These are phyloP conservation scores for Nigrograna mackinnonii DNA, from an alignment of 2,329 filamentous ascomycete species.

Conservation along the genomic window DNA sequence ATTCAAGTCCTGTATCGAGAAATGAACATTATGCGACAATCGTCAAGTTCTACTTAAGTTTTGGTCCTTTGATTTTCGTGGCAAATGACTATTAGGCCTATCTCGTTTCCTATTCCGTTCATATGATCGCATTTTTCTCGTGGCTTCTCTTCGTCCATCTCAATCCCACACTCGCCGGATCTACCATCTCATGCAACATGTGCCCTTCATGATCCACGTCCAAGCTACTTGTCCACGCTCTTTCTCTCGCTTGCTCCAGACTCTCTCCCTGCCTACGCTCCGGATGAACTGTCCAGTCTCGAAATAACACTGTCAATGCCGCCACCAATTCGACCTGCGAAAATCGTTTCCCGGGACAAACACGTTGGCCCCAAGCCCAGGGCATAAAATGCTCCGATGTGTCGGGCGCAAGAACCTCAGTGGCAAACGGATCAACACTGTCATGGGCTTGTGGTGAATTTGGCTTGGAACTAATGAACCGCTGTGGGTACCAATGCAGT, in stretches of 20 bases:
- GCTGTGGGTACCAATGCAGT: slow-evolving; percentile 30
- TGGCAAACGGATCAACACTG: slow-evolving; percentile 4
- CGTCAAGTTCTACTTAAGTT: too few species aligned
- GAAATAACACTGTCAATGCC: slow-evolving; percentile 15
- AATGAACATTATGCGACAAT: too few species aligned
- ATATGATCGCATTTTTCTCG: too few species aligned
- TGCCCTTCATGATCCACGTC: slow-evolving; percentile 12
- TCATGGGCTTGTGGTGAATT: not conserved
- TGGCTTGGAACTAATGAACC: slow-evolving; percentile 16
- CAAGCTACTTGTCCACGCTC: slow-evolving; percentile 6
- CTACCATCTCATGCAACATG: slow-evolving; percentile 13
- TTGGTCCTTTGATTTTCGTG: too few species aligned
- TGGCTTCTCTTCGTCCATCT: slow-evolving; percentile 5
- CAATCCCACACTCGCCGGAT: slow-evolving; percentile 8
- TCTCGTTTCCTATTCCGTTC: too few species aligned
- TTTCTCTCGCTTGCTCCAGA: slow-evolving; percentile 9
- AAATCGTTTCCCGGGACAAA: slow-evolving; percentile 24
- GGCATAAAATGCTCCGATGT: slow-evolving; percentile 12
- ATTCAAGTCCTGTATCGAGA: too few species aligned
- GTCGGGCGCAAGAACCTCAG: slow-evolving; percentile 13
- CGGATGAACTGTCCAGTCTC: slow-evolving; percentile 11
- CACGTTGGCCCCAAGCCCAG: slow-evolving; percentile 18
- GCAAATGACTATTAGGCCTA: too few species aligned
- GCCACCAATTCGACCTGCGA: slow-evolving; percentile 23
- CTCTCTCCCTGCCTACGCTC: slow-evolving; percentile 11